Base-by-base conservation (phyloP, 768 basidiomycete genomes). In the Mycena galopus region DNA sequence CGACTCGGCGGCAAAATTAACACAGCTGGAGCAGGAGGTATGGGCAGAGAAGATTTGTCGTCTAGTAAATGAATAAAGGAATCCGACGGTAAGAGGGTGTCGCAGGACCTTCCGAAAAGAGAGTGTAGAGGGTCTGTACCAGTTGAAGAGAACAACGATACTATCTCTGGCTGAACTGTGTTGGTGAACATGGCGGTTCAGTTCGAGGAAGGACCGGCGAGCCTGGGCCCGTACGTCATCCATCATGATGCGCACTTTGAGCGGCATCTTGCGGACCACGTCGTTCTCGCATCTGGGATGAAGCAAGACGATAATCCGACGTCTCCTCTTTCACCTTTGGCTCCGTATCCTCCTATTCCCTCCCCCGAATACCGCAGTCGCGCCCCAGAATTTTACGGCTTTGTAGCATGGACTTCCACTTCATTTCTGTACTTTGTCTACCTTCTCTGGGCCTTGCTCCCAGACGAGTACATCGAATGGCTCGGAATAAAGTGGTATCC, bases 361-460 rank as follows among this genome's bases (percentile, higher is more conserved):
- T 82, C 85, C 8, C 81, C 78, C 47, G 88, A 87, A 63, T 79
- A 83, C 71, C 89, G 88, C 72, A 92, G 90, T 79, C 90, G 93
- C 11, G 93, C 93, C 16, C 88, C 93, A 51, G 95, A 96, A 82
- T 93, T 96, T 77, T 95, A 96, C 75, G 95, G 96, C n/a, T 96
- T 96, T 79, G 94, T 93, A 6, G 94, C 93, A 19, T 94, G 91
- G 92, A 91, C 91, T 11, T 90, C 90, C 0, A 96, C 96, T 0
- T 91, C 88, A 62, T 81, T 95, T 30, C 81, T 90, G 2, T 96
- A 93, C 78, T 80, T 88, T 64, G 77, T 93, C 29, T 96, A 93
- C 78, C 77, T 95, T 37, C 82, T 95, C 8, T 96, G 95, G 95
- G 94, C 92, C 1, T 79, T 96, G 42, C 84, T 94, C 17, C 95